Evolutionary conservation across 129 eudicot species (phyloP), one percentile per base, ranked within the genome.

Genomic region (Cynara cardunculus): DNA sequence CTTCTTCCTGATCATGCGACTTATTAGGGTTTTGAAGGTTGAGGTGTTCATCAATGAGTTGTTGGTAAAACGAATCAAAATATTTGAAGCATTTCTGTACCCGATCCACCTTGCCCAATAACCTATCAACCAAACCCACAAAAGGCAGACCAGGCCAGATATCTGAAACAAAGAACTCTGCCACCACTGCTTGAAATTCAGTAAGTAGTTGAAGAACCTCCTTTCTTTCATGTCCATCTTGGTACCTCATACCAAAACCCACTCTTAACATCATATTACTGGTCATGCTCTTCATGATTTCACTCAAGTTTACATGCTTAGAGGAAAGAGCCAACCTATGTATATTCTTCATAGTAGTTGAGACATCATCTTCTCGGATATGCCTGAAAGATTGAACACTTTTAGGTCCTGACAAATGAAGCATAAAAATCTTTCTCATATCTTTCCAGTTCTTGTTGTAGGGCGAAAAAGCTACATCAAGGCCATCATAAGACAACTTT

Each of bases 41-140:
- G 26, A 84, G 84, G 64, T 87, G 90, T 30, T 87, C 84, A 70
- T 84, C 75, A 28, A 87, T 84, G 2, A 81, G 59, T 70, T 69
- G 18, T 24, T 87, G 84, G 67, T 81, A 84, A 49, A 84, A 84
- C 4, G 34, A 35, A 78, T 87, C 90, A 31, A 87, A 62, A 11
- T 70, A 49, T 3, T 64, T 27, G 37, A 87, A 81, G 27, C 64
- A 35, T 7, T 62, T 81, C 8, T 87, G 84, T 7, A 87, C 39
- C 61, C 79, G 68, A 28, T 30, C 14, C 5, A 4, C 5, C 14
- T 61, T 56, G 5, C 90, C 88, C 30, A 44, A 25, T 28, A 87
- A 11, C 75, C 69, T 77, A 75, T 84, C 90, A 9, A 87, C 3
- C 88, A 84, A 74, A 37, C 88, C 77, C 46, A 31, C 46, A 32